Evolutionary conservation across 495 filamentous ascomycete genomes (phyloP), one percentile per base, ranked within the genome.

Genomic region (Aspergillus coremiiformis): DNA sequence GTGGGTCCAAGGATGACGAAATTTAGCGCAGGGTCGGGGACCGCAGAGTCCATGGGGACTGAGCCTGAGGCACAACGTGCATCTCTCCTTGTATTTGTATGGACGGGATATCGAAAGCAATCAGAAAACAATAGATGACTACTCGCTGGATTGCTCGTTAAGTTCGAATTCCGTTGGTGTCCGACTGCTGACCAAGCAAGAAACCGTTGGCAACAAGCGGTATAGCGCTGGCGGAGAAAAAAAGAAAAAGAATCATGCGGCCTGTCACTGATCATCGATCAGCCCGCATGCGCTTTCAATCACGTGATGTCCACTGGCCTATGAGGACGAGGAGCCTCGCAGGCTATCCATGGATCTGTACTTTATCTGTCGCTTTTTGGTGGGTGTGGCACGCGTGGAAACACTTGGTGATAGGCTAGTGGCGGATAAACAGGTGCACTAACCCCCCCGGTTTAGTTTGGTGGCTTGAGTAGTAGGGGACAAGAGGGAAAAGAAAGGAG

Each of bases 241-340:
- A 52, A 45, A 48, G 44, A 29, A 32, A 47, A 47, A 47, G 17
- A 29, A 47, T 47, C 26, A 29, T 29, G 22, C 42, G 52, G 32
- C 32, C 54, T 48, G 52, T 39, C 60, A 55, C 51, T 54, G 60
- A 62, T 62, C 60, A 62, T 57, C 56, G 56, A 59, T 62, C 66
- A 59, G 61, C 68, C 70, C 70, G 70, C 70, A 73, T 69, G 61
- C 57, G 42, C 22, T 39, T 51, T 58, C 62, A 39, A 62, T 73
- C 70, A 73, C 67, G 70, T 70, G 70, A 73, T 12, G 3, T 3
- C 0, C 10, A 19, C 12, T 10, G 47, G 57, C 61, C 66, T 65
- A 67, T 70, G 53, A 49, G 52, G 26, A 41, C 19, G 43, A 14
- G 6, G 12, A 27, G 19, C 35, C 30, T 39, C 22, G n/a, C 10